These are phyloP conservation scores for Septoria petroselini DNA, from an alignment of 2,329 filamentous ascomycete species.

Conservation along the genomic window DNA sequence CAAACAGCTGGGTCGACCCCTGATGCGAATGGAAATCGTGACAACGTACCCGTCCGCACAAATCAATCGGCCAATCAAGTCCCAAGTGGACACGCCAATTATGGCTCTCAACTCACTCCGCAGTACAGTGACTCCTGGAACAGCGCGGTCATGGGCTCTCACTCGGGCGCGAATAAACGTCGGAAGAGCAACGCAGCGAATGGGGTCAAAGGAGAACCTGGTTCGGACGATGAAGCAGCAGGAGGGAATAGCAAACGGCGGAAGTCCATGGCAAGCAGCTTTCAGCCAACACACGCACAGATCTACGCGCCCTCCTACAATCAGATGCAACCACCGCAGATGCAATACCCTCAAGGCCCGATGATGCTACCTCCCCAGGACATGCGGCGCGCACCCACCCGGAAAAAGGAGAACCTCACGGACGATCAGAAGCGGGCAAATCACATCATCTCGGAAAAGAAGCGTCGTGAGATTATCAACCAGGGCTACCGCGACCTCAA, in stretches of 20 bases:
- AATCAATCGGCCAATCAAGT: background rate
- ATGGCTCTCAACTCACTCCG: background rate
- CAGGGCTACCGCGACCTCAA: constrained; percentile 80
- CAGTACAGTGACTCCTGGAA: constrained; percentile 8
- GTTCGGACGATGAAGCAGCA: constrained; percentile 9
- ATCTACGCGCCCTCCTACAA: constrained; percentile 5
- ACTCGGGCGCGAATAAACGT: constrained; percentile 5
- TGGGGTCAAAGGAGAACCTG: constrained; percentile 14
- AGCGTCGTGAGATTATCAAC: constrained; percentile 71
- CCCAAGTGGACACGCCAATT: background rate
- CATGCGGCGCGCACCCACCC: constrained; percentile 1
- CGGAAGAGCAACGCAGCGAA: constrained; percentile 1
- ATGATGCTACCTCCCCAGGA: constrained; percentile 9
- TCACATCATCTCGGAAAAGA: constrained; percentile 66
- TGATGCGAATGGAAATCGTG: background rate
- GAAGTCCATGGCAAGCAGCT: constrained; percentile 7
- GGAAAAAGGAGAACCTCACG: constrained; percentile 39
- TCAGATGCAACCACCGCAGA: constrained; percentile 4
- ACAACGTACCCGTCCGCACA: constrained; percentile 1
- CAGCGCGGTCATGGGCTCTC: background rate
- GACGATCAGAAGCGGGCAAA: constrained; percentile 71
- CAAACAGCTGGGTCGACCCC: constrained; percentile 11
- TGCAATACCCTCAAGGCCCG: constrained; percentile 5
- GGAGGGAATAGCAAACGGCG: constrained; percentile 2
- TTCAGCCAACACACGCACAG: background rate